phyloP scores from a whole-genome alignment of 306 rosid genomes.

The Benincasa hispida region DNA sequence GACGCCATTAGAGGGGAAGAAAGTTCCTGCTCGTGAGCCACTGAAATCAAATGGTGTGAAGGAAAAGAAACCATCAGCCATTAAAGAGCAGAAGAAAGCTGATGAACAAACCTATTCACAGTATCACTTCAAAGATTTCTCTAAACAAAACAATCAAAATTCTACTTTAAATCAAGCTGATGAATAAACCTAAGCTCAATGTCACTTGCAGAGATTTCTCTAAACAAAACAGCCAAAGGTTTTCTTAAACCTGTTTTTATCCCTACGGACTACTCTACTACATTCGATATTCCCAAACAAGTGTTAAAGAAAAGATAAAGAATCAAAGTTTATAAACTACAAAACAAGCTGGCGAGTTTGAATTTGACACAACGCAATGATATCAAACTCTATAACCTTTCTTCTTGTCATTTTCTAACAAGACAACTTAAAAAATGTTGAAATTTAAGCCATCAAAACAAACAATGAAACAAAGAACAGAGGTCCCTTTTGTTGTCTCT shows the following conservation, averaged over 20 bases:
- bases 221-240: neutral
- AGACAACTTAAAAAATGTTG: neutral
- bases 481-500: neutral
- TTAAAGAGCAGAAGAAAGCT: neutral
- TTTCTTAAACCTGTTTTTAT: neutral
- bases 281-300: conserved; percentile 1
- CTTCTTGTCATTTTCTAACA: conserved; percentile 15
- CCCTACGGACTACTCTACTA: neutral
- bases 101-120: neutral
- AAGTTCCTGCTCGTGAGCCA: conserved; percentile 15
- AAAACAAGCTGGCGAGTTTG: neutral
- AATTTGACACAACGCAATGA: neutral
- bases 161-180: neutral
- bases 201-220: neutral
- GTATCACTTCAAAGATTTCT: neutral
- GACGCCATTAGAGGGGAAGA: conserved; percentile 9
- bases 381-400: neutral
- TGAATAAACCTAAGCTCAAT: neutral
- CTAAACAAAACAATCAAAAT: neutral
- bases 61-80: conserved; percentile 25
- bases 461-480: neutral
- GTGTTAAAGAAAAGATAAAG: neutral
- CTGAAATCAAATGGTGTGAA: conserved; percentile 23
- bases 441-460: neutral
- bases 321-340: neutral